phyloP scores from a whole-genome alignment of 2,329 filamentous ascomycete genomes.

The Cladorrhinum sp. region DNA sequence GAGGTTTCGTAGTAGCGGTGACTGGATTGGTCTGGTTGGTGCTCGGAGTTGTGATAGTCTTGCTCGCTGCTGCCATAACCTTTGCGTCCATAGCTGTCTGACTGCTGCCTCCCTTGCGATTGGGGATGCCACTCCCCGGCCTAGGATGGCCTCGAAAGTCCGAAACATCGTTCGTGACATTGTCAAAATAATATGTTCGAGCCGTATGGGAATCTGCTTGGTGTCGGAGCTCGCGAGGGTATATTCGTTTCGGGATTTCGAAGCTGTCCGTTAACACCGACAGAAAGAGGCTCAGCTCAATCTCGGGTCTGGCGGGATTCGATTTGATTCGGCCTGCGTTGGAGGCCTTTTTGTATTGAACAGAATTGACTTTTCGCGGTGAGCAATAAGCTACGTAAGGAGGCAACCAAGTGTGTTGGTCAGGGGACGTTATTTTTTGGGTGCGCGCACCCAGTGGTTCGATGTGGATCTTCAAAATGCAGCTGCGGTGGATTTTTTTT shows the following conservation, averaged over 20 bases:
- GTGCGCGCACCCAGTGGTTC: constrained; percentile 7
- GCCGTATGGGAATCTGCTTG: neutral
- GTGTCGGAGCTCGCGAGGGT: neutral
- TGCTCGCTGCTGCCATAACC: constrained; percentile 16
- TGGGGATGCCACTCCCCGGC: neutral
- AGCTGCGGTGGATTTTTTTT: no score
- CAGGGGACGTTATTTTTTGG: neutral
- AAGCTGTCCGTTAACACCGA: neutral
- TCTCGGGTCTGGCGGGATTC: neutral
- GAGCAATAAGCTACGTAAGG: neutral
- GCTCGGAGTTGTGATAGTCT: constrained; percentile 20
- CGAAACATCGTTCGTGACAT: constrained; percentile 25
- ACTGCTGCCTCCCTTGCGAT: constrained; percentile 9
- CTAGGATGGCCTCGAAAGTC: constrained; percentile 20
- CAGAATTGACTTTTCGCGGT: neutral
- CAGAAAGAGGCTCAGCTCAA: neutral
- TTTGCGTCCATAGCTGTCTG: constrained; percentile 8
- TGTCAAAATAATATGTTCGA: neutral
- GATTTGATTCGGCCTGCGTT: neutral
- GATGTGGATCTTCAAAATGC: constrained; percentile 11
- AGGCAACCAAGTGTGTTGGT: neutral
- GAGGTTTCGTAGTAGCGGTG: neutral
- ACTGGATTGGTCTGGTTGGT: neutral
- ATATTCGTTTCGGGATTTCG: neutral
- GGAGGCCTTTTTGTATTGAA: neutral